Percentiles rank a stretch among this genome's conserved stretches.
Evolutionary conservation across 129 eudicot species (phyloP).

Genomic region (Oenanthe sinensis): DNA sequence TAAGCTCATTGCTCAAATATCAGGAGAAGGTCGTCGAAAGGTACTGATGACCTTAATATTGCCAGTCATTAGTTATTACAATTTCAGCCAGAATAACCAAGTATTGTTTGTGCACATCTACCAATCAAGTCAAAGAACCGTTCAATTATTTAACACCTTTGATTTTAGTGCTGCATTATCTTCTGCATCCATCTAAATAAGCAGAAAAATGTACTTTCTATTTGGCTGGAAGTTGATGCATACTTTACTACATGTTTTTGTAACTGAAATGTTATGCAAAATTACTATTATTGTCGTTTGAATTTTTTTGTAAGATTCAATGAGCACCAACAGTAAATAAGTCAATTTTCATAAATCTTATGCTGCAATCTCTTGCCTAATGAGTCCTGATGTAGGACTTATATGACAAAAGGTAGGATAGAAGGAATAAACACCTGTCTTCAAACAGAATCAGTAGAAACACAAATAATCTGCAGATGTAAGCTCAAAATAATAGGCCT

Average conservation of each 20-base stretch:
- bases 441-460: neutral
- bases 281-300: neutral
- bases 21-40: constrained; percentile 98
- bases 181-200: neutral
- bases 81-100: neutral
- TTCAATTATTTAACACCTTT: neutral
- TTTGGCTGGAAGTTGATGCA: neutral
- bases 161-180: neutral
- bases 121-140: neutral
- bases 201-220: neutral
- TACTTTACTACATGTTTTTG: neutral
- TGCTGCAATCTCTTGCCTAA: neutral
- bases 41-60: too few species aligned
- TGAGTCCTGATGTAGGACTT: neutral
- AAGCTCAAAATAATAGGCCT: neutral
- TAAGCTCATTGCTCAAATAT: constrained; percentile 74
- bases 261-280: neutral
- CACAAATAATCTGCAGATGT: neutral
- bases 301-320: neutral
- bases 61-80: neutral
- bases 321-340: neutral
- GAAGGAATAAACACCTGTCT: neutral
- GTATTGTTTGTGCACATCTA: neutral
- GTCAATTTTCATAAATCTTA: neutral
- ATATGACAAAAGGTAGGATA: neutral